Evolutionary conservation across 176 grass and related monocot genomes (phyloP), one percentile per base, ranked within the genome.

Genomic region (Carex scoparia): DNA sequence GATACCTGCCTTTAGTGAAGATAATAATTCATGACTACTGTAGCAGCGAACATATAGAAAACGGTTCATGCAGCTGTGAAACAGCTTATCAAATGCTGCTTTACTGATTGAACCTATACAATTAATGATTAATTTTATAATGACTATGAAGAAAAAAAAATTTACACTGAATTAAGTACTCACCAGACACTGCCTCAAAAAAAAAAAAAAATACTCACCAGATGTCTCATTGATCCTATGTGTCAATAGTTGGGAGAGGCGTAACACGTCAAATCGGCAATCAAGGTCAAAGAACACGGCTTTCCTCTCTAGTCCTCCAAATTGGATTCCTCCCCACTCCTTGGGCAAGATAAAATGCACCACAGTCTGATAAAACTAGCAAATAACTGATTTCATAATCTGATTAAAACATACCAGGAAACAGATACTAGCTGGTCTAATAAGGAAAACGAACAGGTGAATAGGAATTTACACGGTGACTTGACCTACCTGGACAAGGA

Each of bases 11-110:
- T 98, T 90, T 80, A 95, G 78, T 88, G 96, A 85, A 81, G 65
- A 81, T 61, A 90, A 71, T 79, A 98, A 94, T 60, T 98, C 93
- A 31, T 81, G 85, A 77, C 93, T 94, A 69, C 70, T 88, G 65
- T 94, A 94, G 85, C 91, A 98, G 5, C 93, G 85, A 23, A 79
- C 84, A 83, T 95, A 98, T 61, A 98, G 81, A 81, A 98, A 98
- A 48, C 87, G 90, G 60, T 85, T 87, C 93, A 98, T 92, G 87
- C 93, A 98, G 4, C 88, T 77, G 72, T 84, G 82, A 79, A 95
- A 85, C 79, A 98, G 58, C 84, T 85, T 79, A 61, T 84, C 87
- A 71, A 81, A 63, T n/a, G 80, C 69, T 75, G 51, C 56, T 87
- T 65, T 27, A 87, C 84, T 70, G 40, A 60, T 67, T 71, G 77